Conservation (phyloP, 2,329 filamentous ascomycete species). For the Blumeria hordei region DNA sequence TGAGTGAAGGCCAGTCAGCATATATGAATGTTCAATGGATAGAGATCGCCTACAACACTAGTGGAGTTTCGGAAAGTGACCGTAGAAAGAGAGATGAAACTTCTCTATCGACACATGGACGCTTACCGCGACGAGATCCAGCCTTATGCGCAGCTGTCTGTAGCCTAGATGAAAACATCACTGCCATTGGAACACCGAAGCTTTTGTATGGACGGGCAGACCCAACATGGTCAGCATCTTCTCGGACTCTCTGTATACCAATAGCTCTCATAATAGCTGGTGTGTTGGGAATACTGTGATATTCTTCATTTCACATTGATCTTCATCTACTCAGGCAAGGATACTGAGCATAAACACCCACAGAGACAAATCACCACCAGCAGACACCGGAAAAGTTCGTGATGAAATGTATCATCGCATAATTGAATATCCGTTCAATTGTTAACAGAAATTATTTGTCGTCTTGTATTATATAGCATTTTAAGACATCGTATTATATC, state of each 20-base stretch:
- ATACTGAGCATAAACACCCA: too few species aligned
- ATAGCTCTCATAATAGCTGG: background rate
- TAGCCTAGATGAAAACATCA: conserved; percentile 10
- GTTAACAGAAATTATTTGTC: too few species aligned
- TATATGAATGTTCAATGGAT: conserved; percentile 15
- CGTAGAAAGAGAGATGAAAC: conserved; percentile 3
- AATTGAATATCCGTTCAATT: too few species aligned
- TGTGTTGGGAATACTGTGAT: background rate
- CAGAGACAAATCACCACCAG: too few species aligned
- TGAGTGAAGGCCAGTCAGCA: conserved; percentile 10
- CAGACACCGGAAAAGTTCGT: too few species aligned
- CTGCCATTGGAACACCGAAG: conserved; percentile 9
- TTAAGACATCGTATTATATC: too few species aligned
- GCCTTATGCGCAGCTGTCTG: conserved; percentile 11
- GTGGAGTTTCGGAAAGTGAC: conserved; percentile 6
- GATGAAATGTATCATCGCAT: too few species aligned
- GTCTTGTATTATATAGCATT: too few species aligned
- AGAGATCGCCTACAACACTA: conserved; percentile 13
- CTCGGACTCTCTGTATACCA: background rate
- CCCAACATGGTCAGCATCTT: background rate
- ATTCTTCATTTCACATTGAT: too few species aligned
- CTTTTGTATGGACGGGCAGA: conserved; percentile 5
- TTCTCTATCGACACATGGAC: background rate
- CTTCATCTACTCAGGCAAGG: too few species aligned
- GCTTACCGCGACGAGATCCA: conserved; percentile 7